Evolutionary conservation across 768 basidiomycete species (phyloP).

Genomic region (Boletus fagicola): DNA sequence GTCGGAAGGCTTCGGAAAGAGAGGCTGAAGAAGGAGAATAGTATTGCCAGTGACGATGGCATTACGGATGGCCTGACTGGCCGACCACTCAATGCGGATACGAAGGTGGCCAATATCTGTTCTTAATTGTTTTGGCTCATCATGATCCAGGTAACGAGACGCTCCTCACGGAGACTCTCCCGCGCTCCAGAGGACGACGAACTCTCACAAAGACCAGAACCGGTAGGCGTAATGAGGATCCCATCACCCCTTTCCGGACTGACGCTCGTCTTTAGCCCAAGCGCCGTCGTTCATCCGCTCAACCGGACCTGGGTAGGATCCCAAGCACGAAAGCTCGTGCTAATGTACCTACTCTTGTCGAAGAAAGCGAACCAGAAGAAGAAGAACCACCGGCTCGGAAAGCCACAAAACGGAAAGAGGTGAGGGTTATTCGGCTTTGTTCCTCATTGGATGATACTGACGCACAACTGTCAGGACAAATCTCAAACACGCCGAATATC

Average conservation of each 20-base stretch:
- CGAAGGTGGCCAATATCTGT: slow-evolving; percentile 39
- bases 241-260: slow-evolving; percentile 10
- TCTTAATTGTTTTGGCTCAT: slow-evolving; percentile 11
- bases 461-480: slow-evolving; percentile 44
- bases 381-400: slow-evolving; percentile 59
- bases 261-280: slow-evolving; percentile 53
- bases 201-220: slow-evolving; percentile 47
- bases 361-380: slow-evolving; percentile 78
- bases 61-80: slow-evolving; percentile 84
- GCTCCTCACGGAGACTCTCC: slow-evolving; percentile 66
- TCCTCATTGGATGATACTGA: background rate
- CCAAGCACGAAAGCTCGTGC: slow-evolving; percentile 38
- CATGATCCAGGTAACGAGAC: slow-evolving; percentile 33
- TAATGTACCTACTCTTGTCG: slow-evolving; percentile 47
- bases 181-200: slow-evolving; percentile 49
- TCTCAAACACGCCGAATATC: slow-evolving; percentile 57
- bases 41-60: slow-evolving; percentile 76
- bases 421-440: slow-evolving; percentile 26
- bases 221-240: slow-evolving; percentile 41
- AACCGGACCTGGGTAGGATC: slow-evolving; percentile 59
- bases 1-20: slow-evolving; percentile 59
- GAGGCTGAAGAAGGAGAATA: slow-evolving; percentile 61
- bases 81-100: slow-evolving; percentile 50
- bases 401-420: slow-evolving; percentile 58
- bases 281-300: slow-evolving; percentile 75